Evolutionary conservation across 2,329 filamentous ascomycete species (phyloP).

Genomic region (Aureobasidium uvarum): DNA sequence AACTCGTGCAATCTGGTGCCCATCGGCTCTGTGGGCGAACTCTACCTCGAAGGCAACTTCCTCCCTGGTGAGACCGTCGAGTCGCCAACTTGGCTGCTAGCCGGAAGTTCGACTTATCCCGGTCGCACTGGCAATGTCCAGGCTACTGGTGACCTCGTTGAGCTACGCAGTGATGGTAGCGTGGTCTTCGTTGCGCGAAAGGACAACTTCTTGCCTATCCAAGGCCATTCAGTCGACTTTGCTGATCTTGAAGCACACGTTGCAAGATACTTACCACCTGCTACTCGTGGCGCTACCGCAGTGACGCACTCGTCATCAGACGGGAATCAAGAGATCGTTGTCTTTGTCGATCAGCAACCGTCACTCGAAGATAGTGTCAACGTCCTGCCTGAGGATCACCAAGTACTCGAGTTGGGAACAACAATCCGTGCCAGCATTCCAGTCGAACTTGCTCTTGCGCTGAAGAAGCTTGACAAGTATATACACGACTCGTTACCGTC

Average conservation of each 20-base stretch:
- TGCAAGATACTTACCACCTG: constrained; percentile 38
- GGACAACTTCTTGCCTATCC: constrained; percentile 32
- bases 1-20: constrained; percentile 37
- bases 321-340: constrained; percentile 29
- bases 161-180: constrained; percentile 30
- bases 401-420: constrained; percentile 25
- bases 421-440: constrained; percentile 33
- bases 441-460: constrained; percentile 36
- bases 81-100: constrained; percentile 30
- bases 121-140: constrained; percentile 26
- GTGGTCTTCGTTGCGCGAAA: constrained; percentile 32
- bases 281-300: constrained; percentile 34
- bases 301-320: constrained; percentile 29
- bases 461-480: constrained; percentile 46
- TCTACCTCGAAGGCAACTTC: constrained; percentile 25
- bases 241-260: constrained; percentile 45
- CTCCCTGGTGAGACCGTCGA: constrained; percentile 21
- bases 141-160: constrained; percentile 34
- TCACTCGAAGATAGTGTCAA: constrained; percentile 34
- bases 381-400: constrained; percentile 34
- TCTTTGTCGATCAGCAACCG: constrained; percentile 40
- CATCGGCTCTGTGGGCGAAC: constrained; percentile 38
- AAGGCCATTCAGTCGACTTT: constrained; percentile 45
- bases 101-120: constrained; percentile 10
- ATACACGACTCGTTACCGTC: constrained; percentile 47